Base-by-base conservation (phyloP, 75 land plant genomes). In the Selaginella tamariscina region DNA sequence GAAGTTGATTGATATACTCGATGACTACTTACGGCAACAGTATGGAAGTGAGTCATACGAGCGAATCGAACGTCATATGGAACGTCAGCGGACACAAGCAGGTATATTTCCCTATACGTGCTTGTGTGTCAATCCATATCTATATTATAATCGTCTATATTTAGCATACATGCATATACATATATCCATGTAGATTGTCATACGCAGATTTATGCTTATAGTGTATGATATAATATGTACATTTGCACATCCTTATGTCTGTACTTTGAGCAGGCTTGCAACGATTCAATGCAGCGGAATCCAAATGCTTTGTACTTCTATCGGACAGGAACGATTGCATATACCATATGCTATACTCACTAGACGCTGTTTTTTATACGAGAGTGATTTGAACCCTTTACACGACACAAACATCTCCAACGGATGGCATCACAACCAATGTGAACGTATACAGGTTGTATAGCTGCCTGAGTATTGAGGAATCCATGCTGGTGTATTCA, bases 41-140 rank as follows among this genome's bases (percentile, higher is more conserved):
- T 90, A 78, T 85, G 99, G 99, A 31, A n/a, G n/a, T n/a, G n/a
- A n/a, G n/a, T 85, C 89, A 24, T 95, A 85, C 77, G 96, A 85
- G 77, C 87, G 84, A 29, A 65, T 95, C 76, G 88, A 89, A 64
- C 60, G 77, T 70, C 75, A 79, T 55, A 21, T 83, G 18, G 33
- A 63, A 5, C 28, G 54, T 11, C 68, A 70, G 13, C 75, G 78
- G 32, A 85, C 81, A 73, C 70, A 75, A 64, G 71, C 70, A 64
- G 83, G 91, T 33, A n/a, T n/a, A n/a, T n/a, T n/a, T n/a, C n/a
- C n/a, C n/a, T n/a, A n/a, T n/a, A n/a, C n/a, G n/a, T n/a, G n/a
- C n/a, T n/a, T n/a, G n/a, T n/a, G n/a, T n/a, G n/a, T n/a, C n/a
- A n/a, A n/a, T n/a, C n/a, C n/a, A n/a, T n/a, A n/a, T n/a, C n/a